phyloP scores from a whole-genome alignment of 2,329 filamentous ascomycete species.

The Mycosphaerella arachidis region DNA sequence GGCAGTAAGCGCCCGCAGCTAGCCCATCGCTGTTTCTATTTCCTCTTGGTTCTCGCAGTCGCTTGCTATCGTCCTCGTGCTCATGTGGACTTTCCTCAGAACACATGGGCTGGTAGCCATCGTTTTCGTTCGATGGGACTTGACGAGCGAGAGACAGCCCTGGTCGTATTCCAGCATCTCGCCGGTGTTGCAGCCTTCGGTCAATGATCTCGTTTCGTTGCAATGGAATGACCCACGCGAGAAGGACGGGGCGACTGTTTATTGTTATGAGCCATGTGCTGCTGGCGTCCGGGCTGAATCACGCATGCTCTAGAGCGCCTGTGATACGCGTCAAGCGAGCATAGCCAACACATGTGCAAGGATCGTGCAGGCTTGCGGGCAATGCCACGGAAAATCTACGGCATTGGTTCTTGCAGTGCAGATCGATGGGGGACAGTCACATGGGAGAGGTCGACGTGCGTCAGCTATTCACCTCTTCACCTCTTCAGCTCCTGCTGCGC shows the following conservation, averaged over 20 bases:
- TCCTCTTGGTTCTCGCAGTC: neutral
- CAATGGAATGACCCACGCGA: too few species aligned
- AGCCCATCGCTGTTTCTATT: neutral
- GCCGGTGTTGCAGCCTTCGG: too few species aligned
- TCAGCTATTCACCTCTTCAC: neutral
- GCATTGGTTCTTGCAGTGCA: neutral
- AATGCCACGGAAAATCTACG: too few species aligned
- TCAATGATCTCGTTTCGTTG: too few species aligned
- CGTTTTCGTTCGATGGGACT: neutral
- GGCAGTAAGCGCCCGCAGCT: neutral
- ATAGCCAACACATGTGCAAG: neutral
- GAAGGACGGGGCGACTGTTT: too few species aligned
- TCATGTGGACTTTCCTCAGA: neutral
- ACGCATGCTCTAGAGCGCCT: neutral
- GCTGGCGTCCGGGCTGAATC: neutral
- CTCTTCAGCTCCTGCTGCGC: neutral
- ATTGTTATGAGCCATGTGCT: neutral
- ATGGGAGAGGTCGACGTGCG: neutral
- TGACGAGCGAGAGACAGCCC: neutral
- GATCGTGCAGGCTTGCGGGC: neutral
- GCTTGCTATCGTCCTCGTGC: neutral
- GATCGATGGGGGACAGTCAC: neutral
- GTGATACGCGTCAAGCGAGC: too few species aligned
- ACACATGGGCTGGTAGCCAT: neutral
- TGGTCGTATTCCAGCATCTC: neutral